Base-by-base conservation (phyloP, 495 filamentous ascomycete species). In the Aspergillus sclerotioniger region DNA sequence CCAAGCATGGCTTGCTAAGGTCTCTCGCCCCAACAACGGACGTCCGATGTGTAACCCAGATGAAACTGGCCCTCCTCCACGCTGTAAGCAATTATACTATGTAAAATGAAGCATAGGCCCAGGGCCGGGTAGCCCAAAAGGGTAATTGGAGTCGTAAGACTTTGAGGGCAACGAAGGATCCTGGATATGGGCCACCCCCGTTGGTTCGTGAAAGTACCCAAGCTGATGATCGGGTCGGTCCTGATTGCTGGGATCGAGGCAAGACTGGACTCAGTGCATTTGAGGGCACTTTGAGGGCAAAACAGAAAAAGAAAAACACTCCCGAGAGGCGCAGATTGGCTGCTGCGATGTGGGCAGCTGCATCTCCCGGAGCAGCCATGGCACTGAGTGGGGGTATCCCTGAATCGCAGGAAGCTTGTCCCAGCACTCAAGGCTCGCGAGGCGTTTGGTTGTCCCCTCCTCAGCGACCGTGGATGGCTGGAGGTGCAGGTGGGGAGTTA, bases 351-450 rank as follows among this genome's bases (percentile, higher is more conserved):
- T 15, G 49, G 45, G 39, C 45, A 45, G 15, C 12, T 37, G 39
- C 1, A 29, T 28, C 21, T 37, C 47, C 21, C 44, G 47, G 17
- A 29, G 37, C 37, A 53, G 47, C 47, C 25, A 32, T 50, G 47
- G 47, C 13, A 49, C 46, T 25, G 44, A 51, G 58, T 67, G 60
- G 60, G 59, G 61, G 56, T 15, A 62, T 66, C 64, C 61, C 56
- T 67, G 64, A 60, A 57, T 60, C 51, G 51, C 47, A 49, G 31
- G 64, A 67, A 67, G 64, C 64, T 67, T 67, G 64, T 60, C 64
- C 58, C 54, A 55, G 54, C 51, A 58, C 51, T 54, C 21, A 43
- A 51, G 58, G 20, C 45, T 29, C 19, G 41, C 55, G 47, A 25
- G 20, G 49, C 33, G 49, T 51, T 53, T 63, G 44, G 54, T 50